These are phyloP conservation scores for Dendrobium huoshanense DNA, from an alignment of 106 monocot species.

Conservation along the genomic window DNA sequence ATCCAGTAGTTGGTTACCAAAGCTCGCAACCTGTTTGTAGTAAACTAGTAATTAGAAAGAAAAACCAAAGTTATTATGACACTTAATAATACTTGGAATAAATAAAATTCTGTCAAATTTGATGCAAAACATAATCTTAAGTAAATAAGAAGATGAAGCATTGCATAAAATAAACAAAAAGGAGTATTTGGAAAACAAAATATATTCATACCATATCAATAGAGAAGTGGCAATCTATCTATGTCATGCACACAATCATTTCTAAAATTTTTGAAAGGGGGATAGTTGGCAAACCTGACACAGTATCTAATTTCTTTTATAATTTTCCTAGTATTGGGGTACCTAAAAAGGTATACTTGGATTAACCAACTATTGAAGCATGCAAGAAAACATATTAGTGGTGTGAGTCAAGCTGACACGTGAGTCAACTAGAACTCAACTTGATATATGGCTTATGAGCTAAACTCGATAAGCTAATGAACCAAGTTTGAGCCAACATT, in stretches of 20 bases:
- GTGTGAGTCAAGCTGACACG: too few relatives aligned
- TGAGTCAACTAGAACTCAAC: too few relatives aligned
- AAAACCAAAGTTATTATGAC: neutral
- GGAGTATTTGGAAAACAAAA: neutral
- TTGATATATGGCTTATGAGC: too few relatives aligned
- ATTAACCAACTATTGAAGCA: neutral
- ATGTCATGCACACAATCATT: neutral
- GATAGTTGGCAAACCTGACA: neutral
- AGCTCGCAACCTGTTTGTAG: slow-evolving; percentile 68
- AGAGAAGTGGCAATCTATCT: neutral
- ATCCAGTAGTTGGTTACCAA: slow-evolving; percentile 67
- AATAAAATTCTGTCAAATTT: neutral
- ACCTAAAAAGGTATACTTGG: neutral
- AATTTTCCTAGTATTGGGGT: neutral
- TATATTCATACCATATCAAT: neutral
- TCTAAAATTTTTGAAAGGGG: neutral
- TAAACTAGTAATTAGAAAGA: neutral
- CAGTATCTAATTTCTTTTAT: neutral
- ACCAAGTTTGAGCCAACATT: too few relatives aligned
- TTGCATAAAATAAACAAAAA: neutral
- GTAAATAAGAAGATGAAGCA: neutral
- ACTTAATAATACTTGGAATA: neutral
- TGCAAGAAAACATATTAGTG: neutral
- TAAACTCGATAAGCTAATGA: too few relatives aligned
- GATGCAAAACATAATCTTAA: neutral